Evolutionary conservation across 208 protist species (phyloP).

Genomic region (Histomonas meleagridis): DNA sequence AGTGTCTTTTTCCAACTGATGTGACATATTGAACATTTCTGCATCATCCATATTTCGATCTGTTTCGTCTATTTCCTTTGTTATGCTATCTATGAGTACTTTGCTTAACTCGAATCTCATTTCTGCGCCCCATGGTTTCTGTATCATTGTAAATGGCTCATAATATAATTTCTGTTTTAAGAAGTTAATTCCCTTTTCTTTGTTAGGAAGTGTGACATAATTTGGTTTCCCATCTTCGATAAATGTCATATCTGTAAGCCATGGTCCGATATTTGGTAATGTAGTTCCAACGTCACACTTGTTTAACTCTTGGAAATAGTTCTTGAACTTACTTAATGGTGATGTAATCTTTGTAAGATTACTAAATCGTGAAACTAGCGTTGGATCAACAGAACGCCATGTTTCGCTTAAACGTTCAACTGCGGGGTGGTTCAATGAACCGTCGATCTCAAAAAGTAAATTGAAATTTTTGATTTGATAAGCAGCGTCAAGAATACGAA

Average conservation of each 20-base stretch:
- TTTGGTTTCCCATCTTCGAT: constrained; percentile 4
- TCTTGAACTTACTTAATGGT: neutral
- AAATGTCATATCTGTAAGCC: constrained; percentile 21
- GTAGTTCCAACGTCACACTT: neutral
- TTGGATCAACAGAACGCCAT: neutral
- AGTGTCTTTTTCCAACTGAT: no score
- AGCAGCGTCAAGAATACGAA: neutral
- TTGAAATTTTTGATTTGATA: neutral
- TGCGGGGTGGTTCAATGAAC: neutral
- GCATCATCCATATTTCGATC: no score
- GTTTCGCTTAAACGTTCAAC: neutral
- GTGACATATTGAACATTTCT: no score
- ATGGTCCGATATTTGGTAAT: neutral
- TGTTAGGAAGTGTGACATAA: neutral
- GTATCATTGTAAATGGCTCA: neutral
- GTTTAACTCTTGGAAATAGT: neutral
- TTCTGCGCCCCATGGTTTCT: neutral
- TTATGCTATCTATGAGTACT: no score
- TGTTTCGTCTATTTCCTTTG: no score
- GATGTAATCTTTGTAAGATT: neutral
- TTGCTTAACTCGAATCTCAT: neutral
- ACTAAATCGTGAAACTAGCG: neutral
- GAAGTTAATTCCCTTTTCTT: neutral
- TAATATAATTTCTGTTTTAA: neutral
- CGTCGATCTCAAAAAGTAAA: neutral